phyloP scores from a whole-genome alignment of 106 monocot genomes.

The Xerophyta viscosa region DNA sequence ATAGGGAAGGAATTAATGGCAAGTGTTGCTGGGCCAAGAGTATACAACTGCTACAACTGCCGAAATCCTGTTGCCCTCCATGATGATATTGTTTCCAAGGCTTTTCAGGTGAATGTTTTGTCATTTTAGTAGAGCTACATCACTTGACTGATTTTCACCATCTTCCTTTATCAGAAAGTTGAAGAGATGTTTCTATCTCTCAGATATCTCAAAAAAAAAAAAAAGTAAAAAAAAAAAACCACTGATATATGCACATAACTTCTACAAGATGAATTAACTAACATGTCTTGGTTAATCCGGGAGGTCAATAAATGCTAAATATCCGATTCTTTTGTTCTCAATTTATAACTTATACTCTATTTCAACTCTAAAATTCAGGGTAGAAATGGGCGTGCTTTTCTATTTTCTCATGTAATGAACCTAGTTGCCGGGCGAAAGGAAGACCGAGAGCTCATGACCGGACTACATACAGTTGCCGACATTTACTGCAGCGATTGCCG shows the following conservation, averaged over 20 bases:
- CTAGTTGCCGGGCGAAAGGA: conserved; percentile 60
- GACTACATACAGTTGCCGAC: conserved; percentile 83
- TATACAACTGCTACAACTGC: conserved; percentile 88
- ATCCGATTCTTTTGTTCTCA: neutral
- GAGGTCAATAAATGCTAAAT: too few species aligned
- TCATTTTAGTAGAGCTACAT: neutral
- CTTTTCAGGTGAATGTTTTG: conserved; percentile 57
- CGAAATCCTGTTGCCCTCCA: conserved; percentile 76
- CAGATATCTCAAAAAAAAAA: too few species aligned
- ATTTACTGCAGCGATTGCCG: conserved; percentile 74
- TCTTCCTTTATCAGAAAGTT: neutral
- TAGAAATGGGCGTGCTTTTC: conserved; percentile 73
- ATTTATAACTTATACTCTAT: neutral
- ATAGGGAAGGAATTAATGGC: conserved; percentile 22
- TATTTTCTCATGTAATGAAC: conserved; percentile 87
- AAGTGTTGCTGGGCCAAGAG: conserved; percentile 47
- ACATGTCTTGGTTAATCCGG: too few species aligned
- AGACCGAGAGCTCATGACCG: conserved; percentile 74
- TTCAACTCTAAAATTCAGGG: conserved; percentile 31
- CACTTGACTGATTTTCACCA: neutral
- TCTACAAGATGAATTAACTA: too few species aligned
- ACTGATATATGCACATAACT: too few species aligned
- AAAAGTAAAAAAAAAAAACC: too few species aligned
- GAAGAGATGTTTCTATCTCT: too few species aligned
- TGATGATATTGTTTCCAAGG: conserved; percentile 83